Conservation (phyloP, 306 rosid species). For the Abrus pulchellus region DNA sequence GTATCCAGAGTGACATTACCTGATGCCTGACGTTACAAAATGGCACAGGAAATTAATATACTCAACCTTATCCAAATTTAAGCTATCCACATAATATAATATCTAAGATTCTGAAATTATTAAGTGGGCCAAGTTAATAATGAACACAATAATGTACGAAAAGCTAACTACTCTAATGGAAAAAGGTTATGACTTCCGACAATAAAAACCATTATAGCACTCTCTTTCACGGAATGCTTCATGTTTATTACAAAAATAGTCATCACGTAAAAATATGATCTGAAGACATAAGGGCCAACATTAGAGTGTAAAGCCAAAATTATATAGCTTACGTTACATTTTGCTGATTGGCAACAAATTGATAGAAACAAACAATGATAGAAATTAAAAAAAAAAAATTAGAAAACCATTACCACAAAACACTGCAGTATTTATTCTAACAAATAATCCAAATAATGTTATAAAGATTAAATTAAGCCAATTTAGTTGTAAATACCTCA, state of each 20-base stretch:
- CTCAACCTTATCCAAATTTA: constrained; percentile 22
- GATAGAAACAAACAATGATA: background rate
- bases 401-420: constrained; percentile 28
- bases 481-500: constrained; percentile 63
- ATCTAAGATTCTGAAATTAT: background rate
- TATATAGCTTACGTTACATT: background rate
- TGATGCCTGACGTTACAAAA: constrained; percentile 70
- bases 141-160: background rate
- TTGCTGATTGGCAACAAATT: background rate
- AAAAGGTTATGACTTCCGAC: background rate
- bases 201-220: constrained; percentile 24
- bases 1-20: constrained; percentile 91
- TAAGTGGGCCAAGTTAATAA: background rate
- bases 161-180: background rate
- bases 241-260: constrained; percentile 6
- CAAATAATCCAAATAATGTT: constrained; percentile 4
- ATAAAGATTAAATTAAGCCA: constrained; percentile 36
- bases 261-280: constrained; percentile 3
- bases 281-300: background rate
- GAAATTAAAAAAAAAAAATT: background rate
- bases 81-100: constrained; percentile 3
- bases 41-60: constrained; percentile 18
- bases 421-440: constrained; percentile 19
- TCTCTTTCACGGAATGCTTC: constrained; percentile 26
- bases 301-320: background rate